Base-by-base conservation (phyloP, 805 yeast species). In the Saccharomycopsis javanensis region DNA sequence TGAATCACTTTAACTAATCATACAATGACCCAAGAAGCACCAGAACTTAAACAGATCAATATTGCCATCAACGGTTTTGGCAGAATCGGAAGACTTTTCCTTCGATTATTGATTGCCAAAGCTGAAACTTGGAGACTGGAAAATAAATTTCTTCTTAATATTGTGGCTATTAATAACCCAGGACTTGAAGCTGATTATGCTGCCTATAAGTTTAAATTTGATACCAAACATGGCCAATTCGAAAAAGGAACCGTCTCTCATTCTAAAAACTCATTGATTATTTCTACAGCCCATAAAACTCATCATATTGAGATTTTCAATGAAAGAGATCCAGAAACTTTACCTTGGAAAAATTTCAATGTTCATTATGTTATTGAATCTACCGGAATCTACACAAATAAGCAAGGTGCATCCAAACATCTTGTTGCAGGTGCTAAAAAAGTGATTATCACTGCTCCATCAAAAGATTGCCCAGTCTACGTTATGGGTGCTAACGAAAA, bases 181-280 rank as follows among this genome's bases (percentile, higher is more conserved):
- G 88, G 87, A 80, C 89, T 88, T 68, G 82, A 82, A 62, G 80
- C 94, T 61, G 96, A 88, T 66, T 88, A 88, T 75, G 96, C 96
- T 69, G 87, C 96, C 63, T 88, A 88, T 82, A 83, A 88, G 89
- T 88, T 88, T 87, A 89, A 88, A 80, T 88, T 88, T 77, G 96
- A 88, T 76, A 87, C 96, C 61, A 88, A 96, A 64, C 96, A 88
- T 79, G 95, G 96, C 69, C 78, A 77, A 71, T 89, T 73, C 85
- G 23, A 42, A 13, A 73, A 77, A 69, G 96, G 96, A 69, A 81
- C 77, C 61, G 96, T 88, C 58, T 69, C 69, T 35, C 69, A 73
- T 64, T 80, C 80, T 64, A 88, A 76, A 62, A 78, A 76, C 67
- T 67, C 73, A 69, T 73, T 88, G 62, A 72, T 85, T 73, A 81